Evolutionary conservation across 768 basidiomycete genomes (phyloP).

Genomic region (Macrolepiota fuliginosa): DNA sequence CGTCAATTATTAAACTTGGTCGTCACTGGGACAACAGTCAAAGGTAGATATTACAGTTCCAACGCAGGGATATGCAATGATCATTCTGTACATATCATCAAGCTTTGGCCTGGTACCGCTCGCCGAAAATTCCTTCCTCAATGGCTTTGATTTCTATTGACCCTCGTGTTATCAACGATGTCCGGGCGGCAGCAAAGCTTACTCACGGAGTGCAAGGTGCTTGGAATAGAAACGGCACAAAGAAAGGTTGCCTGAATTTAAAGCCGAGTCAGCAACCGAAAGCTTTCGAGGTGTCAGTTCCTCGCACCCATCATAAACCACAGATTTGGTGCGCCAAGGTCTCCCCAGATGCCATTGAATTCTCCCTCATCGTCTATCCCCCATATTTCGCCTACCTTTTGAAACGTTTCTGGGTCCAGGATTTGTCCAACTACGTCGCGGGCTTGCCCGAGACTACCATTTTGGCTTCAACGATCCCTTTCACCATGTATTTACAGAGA

Average conservation of each 20-base stretch:
- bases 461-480: not conserved
- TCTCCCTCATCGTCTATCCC: slow-evolving; percentile 64
- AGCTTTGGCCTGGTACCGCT: slow-evolving; percentile 14
- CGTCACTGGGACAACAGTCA: not conserved
- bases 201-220: slow-evolving; percentile 61
- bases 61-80: not conserved
- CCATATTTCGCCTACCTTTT: slow-evolving; percentile 52
- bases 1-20: no score
- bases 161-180: not conserved
- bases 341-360: slow-evolving; percentile 40
- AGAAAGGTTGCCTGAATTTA: slow-evolving; percentile 46
- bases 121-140: slow-evolving; percentile 41
- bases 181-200: not conserved
- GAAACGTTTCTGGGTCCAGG: slow-evolving; percentile 39
- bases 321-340: slow-evolving; percentile 30
- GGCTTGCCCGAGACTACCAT: slow-evolving; percentile 41
- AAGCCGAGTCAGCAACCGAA: not conserved
- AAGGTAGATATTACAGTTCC: not conserved
- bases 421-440: slow-evolving; percentile 35
- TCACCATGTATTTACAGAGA: slow-evolving; percentile 46
- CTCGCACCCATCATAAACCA: slow-evolving; percentile 59
- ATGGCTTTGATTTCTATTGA: slow-evolving; percentile 57
- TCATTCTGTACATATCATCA: not conserved
- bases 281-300: not conserved
- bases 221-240: slow-evolving; percentile 60